phyloP scores from a whole-genome alignment of 2,329 filamentous ascomycete genomes.

The Sarocladium strictum region DNA sequence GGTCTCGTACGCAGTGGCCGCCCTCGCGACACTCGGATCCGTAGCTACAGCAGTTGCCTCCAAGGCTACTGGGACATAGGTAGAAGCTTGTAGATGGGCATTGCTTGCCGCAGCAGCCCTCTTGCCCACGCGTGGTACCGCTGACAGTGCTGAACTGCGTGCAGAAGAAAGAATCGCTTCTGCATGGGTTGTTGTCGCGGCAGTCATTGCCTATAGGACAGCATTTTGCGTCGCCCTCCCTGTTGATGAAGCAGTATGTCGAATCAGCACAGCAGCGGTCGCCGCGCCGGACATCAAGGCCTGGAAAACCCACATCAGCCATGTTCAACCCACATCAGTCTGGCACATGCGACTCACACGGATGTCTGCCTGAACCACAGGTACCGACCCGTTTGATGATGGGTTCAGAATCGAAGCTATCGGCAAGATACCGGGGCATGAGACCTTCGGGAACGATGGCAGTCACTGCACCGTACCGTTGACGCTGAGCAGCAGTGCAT shows the following conservation, averaged over 20 bases:
- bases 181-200: slow-evolving; percentile 28
- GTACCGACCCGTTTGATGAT: slow-evolving; percentile 20
- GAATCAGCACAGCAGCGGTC: slow-evolving; percentile 36
- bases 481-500: not conserved
- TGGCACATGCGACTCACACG: not conserved
- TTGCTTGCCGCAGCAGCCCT: slow-evolving; percentile 32
- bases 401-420: slow-evolving; percentile 19
- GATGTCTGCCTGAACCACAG: slow-evolving; percentile 23
- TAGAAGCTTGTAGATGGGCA: slow-evolving; percentile 37
- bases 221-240: slow-evolving; percentile 27
- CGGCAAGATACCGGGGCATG: slow-evolving; percentile 24
- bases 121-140: slow-evolving; percentile 19
- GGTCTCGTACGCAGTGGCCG: slow-evolving; percentile 29
- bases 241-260: slow-evolving; percentile 39
- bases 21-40: slow-evolving; percentile 34
- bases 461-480: slow-evolving; percentile 7
- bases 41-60: slow-evolving; percentile 45
- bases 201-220: slow-evolving; percentile 38
- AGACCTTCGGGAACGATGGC: slow-evolving; percentile 13
- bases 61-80: slow-evolving; percentile 36
- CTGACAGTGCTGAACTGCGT: slow-evolving; percentile 21
- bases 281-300: slow-evolving; percentile 33
- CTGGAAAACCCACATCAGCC: slow-evolving; percentile 19
- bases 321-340: not conserved
- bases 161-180: slow-evolving; percentile 27